phyloP scores from a whole-genome alignment of 208 protist species.

The Leishmania amazonensis region DNA sequence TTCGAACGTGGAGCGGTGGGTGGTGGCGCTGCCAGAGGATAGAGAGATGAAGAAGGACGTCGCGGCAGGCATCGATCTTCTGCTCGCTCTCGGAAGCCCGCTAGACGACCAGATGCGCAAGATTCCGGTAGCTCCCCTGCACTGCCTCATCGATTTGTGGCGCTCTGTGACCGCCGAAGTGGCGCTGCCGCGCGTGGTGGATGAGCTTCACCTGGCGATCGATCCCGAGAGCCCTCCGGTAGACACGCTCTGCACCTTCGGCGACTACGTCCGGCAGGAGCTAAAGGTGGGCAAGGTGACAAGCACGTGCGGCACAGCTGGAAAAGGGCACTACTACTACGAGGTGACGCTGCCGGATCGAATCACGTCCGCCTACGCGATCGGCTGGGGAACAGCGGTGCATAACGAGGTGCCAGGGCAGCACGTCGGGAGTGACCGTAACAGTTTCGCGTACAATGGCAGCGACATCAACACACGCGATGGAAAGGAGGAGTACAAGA shows the following conservation, averaged over 20 bases:
- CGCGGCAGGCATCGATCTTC: slow-evolving; percentile 79
- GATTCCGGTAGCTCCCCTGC: slow-evolving; percentile 71
- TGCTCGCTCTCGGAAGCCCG: slow-evolving; percentile 51
- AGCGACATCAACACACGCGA: slow-evolving; percentile 65
- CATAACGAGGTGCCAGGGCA: slow-evolving; percentile 84
- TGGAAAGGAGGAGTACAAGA: slow-evolving; percentile 85
- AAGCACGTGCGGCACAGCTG: slow-evolving; percentile 47
- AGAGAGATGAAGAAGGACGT: slow-evolving; percentile 69
- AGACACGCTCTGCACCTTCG: slow-evolving; percentile 72
- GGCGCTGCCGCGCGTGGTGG: slow-evolving; percentile 70
- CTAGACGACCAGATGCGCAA: slow-evolving; percentile 45
- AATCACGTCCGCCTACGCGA: slow-evolving; percentile 68
- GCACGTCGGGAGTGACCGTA: slow-evolving; percentile 86
- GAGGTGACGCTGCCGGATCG: slow-evolving; percentile 83
- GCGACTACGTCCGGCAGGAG: slow-evolving; percentile 66
- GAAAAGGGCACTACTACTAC: slow-evolving; percentile 82
- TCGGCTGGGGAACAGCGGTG: slow-evolving; percentile 83
- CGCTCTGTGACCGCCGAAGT: slow-evolving; percentile 46
- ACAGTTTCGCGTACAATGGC: slow-evolving; percentile 89
- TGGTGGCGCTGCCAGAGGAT: slow-evolving; percentile 34
- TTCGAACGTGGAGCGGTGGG: slow-evolving; percentile 67
- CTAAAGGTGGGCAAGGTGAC: slow-evolving; percentile 89
- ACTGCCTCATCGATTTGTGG: slow-evolving; percentile 84
- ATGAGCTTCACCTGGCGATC: slow-evolving; percentile 41
- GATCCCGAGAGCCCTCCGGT: slow-evolving; percentile 25